Conservation (phyloP, 805 yeast species). For the Nakazawaea ishiwadae region DNA sequence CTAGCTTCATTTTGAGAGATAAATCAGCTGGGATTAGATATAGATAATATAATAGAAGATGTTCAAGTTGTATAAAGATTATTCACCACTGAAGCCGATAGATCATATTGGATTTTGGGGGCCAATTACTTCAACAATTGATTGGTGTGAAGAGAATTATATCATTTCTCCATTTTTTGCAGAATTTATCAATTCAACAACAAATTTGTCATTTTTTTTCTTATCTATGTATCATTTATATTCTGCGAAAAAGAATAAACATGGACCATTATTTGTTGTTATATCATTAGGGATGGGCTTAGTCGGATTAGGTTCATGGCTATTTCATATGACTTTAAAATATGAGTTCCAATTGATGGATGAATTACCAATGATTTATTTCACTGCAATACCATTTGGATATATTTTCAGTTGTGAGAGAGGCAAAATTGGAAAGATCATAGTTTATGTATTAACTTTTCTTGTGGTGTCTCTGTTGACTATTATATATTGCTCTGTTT, state of each 20-base stretch:
- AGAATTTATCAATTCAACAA: constrained; percentile 83
- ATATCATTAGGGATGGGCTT: constrained; percentile 72
- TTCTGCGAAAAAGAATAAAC: constrained; percentile 51
- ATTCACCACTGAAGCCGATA: not conserved
- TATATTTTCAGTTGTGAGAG: constrained; percentile 23
- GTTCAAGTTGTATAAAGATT: not conserved
- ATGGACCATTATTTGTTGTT: constrained; percentile 65
- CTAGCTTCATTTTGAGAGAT: too few species aligned
- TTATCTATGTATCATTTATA: constrained; percentile 32
- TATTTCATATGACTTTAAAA: constrained; percentile 89
- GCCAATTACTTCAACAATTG: constrained; percentile 81
- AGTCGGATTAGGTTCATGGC: constrained; percentile 91
- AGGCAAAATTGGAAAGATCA: not conserved
- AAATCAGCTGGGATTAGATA: not conserved
- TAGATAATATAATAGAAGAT: too few species aligned
- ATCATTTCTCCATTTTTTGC: constrained; percentile 83
- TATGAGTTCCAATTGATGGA: constrained; percentile 86
- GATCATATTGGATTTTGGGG: constrained; percentile 65
- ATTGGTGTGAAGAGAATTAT: constrained; percentile 96
- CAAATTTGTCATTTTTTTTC: constrained; percentile 54
- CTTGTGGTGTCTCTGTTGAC: constrained; percentile 43
- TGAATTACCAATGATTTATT: constrained; percentile 95
- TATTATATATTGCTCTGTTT: constrained; percentile 51
- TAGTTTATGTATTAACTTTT: constrained; percentile 17
- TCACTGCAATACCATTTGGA: constrained; percentile 81